Evolutionary conservation across 495 filamentous ascomycete species (phyloP), one percentile per base, ranked within the genome.

Genomic region (Talaromyces ruber): DNA sequence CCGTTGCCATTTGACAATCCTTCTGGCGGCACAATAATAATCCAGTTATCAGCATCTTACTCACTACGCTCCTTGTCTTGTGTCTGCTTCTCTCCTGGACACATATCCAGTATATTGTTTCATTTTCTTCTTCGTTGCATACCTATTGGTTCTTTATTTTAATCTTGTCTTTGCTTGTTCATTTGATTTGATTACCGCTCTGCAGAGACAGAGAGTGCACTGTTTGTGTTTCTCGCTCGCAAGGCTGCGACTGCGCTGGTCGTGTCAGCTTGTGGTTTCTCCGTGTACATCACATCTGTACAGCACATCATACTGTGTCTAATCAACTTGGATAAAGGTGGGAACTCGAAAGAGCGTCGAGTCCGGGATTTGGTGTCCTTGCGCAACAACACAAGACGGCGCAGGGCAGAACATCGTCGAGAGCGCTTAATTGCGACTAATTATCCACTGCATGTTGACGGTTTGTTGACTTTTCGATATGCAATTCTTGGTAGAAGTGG

Each of bases 191-290:
- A 26, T 16, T 26, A 1, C 3, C 51, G 22, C 51, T 54, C 16
- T 54, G 22, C 26, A 16, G 7, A 54, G 51, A 26, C 51, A 28
- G 51, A 26, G 51, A 2, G 45, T 51, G 50, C 25, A 22, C 22
- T 53, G 22, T 29, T 54, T 54, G 51, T 22, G 22, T 28, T 54
- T 26, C 24, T 54, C 47, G 18, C 47, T 25, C 51, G 51, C 51
- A 54, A 54, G 51, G 51, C 26, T 54, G 9, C 51, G 51, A 54
- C 51, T 54, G 51, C 51, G 51, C 51, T 25, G 51, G 51, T 54
- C 51, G 51, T 54, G 22, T 54, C 26, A 28, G 51, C 26, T 28
- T 18, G 16, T 54, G 21, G 11, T 28, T 16, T 54, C 12, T 25
- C 28, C 51, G 26, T 54, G 22, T 54, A 54, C 18, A 47, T 47